These are phyloP conservation scores for Phytophthora europaea DNA, from an alignment of 352 stramenopile species.

Conservation along the genomic window DNA sequence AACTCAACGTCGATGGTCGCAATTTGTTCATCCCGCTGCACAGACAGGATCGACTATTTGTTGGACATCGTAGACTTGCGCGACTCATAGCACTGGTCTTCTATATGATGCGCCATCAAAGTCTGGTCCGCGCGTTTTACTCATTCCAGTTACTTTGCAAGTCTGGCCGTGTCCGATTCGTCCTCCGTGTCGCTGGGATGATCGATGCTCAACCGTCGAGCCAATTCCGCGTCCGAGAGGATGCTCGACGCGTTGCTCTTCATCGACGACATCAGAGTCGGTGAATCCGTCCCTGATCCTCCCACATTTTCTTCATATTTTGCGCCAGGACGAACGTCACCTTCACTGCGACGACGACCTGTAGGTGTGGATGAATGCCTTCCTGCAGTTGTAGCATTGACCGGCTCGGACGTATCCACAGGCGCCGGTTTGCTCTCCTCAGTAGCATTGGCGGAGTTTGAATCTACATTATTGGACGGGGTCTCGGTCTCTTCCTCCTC, in stretches of 20 bases:
- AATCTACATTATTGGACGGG: conserved; percentile 8
- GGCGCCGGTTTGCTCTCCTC: conserved; percentile 20
- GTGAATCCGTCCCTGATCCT: conserved; percentile 11
- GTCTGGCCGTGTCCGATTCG: conserved; percentile 31
- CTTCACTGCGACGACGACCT: conserved; percentile 42
- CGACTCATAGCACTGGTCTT: background rate
- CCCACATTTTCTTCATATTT: conserved; percentile 5
- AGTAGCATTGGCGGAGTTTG: background rate
- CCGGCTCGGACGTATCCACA: conserved; percentile 15
- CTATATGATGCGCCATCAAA: conserved; percentile 1
- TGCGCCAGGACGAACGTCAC: conserved; percentile 20
- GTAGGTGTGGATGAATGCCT: conserved; percentile 21
- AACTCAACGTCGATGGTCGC: background rate
- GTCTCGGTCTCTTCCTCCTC: conserved; percentile 16
- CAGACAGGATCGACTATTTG: background rate
- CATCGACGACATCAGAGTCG: conserved; percentile 45
- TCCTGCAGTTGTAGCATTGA: conserved; percentile 1
- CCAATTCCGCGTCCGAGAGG: conserved; percentile 62
- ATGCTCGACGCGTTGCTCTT: conserved; percentile 60
- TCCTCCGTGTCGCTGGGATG: conserved; percentile 52
- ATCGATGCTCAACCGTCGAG: conserved; percentile 57
- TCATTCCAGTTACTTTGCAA: conserved; percentile 21
- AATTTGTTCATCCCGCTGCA: background rate
- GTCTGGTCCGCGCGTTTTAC: background rate
- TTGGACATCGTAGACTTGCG: background rate